These are phyloP conservation scores for Rhododendron williamsianum DNA, from an alignment of 148 eudicot species.

Conservation along the genomic window DNA sequence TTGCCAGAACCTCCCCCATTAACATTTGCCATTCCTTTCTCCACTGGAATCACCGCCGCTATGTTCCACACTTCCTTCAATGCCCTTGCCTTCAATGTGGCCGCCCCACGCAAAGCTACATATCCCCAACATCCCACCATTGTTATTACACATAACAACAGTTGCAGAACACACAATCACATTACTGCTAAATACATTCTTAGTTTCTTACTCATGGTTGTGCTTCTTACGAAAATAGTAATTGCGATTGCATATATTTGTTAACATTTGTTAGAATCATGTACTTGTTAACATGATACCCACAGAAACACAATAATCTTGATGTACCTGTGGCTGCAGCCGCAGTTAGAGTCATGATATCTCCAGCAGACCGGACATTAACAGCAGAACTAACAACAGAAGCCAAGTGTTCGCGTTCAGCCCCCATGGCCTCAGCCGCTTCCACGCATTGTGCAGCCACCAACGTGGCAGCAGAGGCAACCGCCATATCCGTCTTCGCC, in stretches of 20 bases:
- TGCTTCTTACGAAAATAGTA: neutral
- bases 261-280: neutral
- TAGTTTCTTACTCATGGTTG: neutral
- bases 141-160: neutral
- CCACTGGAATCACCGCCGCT: slow-evolving; percentile 82
- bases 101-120: slow-evolving; percentile 89
- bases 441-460: slow-evolving; percentile 99
- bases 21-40: slow-evolving; percentile 46
- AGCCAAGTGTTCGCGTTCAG: slow-evolving; percentile 78
- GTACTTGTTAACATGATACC: neutral
- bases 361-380: slow-evolving; percentile 81
- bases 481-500: slow-evolving; percentile 82
- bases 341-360: slow-evolving; percentile 93
- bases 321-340: slow-evolving; percentile 81
- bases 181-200: neutral
- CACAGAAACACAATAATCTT: neutral
- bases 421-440: slow-evolving; percentile 93
- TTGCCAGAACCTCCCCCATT: slow-evolving; percentile 18
- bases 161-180: neutral
- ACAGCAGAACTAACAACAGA: slow-evolving; percentile 90
- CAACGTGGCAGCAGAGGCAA: slow-evolving; percentile 92
- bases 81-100: slow-evolving; percentile 82
- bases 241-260: neutral
- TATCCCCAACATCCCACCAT: slow-evolving; percentile 5
- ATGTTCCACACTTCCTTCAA: slow-evolving; percentile 93